These are phyloP conservation scores for Phytophthora ramorum DNA, from an alignment of 352 stramenopile species.

Conservation along the genomic window DNA sequence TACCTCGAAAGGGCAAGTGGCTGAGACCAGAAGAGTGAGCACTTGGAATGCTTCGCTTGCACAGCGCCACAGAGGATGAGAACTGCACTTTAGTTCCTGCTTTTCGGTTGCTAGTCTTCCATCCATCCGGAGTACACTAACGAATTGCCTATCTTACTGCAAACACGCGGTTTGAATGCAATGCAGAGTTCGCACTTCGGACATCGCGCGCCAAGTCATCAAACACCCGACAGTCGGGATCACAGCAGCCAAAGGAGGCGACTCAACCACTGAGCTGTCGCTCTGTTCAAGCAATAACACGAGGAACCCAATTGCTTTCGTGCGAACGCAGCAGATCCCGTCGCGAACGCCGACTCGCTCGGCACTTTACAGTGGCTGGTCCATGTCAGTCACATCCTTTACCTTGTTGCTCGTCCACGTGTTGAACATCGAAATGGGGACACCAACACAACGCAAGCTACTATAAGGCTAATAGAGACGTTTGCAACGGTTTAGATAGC, in stretches of 20 bases:
- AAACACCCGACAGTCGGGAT: background rate
- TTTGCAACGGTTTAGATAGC: too few relatives aligned
- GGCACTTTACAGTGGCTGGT: conserved; percentile 29
- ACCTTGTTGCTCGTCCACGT: background rate
- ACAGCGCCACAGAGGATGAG: too few relatives aligned
- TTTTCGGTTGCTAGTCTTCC: too few relatives aligned
- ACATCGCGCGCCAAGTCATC: background rate
- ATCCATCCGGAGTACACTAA: too few relatives aligned
- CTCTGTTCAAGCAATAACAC: conserved; percentile 1
- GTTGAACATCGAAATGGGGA: conserved; percentile 16
- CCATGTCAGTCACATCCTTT: conserved; percentile 25
- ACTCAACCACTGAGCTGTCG: background rate
- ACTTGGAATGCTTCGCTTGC: background rate
- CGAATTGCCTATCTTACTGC: too few relatives aligned
- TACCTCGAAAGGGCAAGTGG: too few relatives aligned
- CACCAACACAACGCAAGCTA: too few relatives aligned
- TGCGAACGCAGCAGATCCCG: background rate
- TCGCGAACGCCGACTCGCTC: background rate
- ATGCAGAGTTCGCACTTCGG: background rate
- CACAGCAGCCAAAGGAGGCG: background rate
- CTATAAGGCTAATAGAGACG: too few relatives aligned
- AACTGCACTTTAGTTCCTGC: too few relatives aligned
- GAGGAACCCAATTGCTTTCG: background rate
- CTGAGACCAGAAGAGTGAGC: conserved; percentile 5
- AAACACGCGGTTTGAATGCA: too few relatives aligned